Conservation (phyloP, 371 early-diverging fungal species). For the Amoeboaphelidium protococcarum region DNA sequence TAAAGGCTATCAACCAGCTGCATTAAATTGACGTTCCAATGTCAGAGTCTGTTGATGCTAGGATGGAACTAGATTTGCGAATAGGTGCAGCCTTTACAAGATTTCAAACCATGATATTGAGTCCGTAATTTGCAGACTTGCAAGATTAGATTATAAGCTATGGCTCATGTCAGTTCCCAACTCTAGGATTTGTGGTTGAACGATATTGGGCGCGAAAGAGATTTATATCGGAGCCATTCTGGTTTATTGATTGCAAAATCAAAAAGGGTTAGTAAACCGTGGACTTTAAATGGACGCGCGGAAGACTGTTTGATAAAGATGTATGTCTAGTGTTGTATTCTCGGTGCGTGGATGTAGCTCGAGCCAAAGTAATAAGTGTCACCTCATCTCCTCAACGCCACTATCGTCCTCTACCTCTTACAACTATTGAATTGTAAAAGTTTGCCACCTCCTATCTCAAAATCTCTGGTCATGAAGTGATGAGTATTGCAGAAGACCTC, state of each 20-base stretch:
- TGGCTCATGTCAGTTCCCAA: conserved; percentile 98
- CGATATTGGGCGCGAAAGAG: conserved; percentile 40
- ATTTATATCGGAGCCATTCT: conserved; percentile 79
- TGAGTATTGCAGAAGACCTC: conserved; percentile 66
- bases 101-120: conserved; percentile 57
- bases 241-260: conserved; percentile 50
- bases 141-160: conserved; percentile 47
- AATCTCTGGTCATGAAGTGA: conserved; percentile 51
- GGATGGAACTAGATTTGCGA: conserved; percentile 82
- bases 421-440: conserved; percentile 88
- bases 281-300: conserved; percentile 44
- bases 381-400: background rate
- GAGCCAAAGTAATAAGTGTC: conserved; percentile 20
- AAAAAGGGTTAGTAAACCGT: conserved; percentile 12
- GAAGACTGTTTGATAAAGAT: conserved; percentile 43
- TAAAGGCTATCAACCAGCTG: conserved; percentile 47
- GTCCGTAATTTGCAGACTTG: conserved; percentile 20
- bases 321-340: conserved; percentile 40
- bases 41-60: conserved; percentile 65
- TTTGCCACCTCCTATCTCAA: conserved; percentile 36
- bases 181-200: conserved; percentile 95
- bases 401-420: conserved; percentile 56
- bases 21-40: conserved; percentile 35
- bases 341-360: conserved; percentile 24
- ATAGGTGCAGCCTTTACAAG: conserved; percentile 92